Evolutionary conservation across 257 asterid genomes (phyloP).

Genomic region (Solanum lycopersicoides): DNA sequence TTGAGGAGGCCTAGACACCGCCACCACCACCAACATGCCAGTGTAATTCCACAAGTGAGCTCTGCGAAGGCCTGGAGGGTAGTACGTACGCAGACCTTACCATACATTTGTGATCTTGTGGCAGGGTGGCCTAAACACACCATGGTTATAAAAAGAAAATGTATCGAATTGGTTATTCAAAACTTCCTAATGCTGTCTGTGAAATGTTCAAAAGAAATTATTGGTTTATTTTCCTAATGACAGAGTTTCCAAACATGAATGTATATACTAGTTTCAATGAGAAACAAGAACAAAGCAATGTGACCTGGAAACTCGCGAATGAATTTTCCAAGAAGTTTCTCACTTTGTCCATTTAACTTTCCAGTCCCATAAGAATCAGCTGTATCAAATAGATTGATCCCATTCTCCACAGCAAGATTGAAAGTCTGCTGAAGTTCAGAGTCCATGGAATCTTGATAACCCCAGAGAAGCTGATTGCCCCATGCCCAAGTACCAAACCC

Average conservation of each 20-base stretch:
- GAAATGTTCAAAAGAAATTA: neutral
- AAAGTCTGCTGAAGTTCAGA: conserved; percentile 72
- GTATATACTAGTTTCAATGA: neutral
- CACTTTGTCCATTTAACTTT: conserved; percentile 78
- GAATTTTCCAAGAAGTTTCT: conserved; percentile 88
- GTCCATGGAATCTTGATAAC: conserved; percentile 88
- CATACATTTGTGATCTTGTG: neutral
- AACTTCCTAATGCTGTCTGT: neutral
- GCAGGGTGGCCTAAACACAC: neutral
- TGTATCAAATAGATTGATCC: conserved; percentile 79
- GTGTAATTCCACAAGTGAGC: too few relatives aligned
- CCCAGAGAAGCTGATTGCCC: conserved; percentile 98
- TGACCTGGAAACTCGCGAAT: conserved; percentile 49
- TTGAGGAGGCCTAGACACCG: neutral
- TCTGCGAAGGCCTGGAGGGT: too few relatives aligned
- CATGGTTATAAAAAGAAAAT: neutral
- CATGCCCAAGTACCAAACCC: conserved; percentile 99
- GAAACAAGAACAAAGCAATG: neutral
- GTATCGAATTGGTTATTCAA: neutral
- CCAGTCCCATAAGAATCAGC: conserved; percentile 99
- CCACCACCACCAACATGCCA: neutral
- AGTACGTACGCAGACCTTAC: neutral
- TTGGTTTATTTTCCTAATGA: neutral
- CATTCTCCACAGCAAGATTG: conserved; percentile 70
- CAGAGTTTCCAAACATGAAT: neutral